Conservation (phyloP, 2,329 filamentous ascomycete species). For the Trichoderma polysporum region DNA sequence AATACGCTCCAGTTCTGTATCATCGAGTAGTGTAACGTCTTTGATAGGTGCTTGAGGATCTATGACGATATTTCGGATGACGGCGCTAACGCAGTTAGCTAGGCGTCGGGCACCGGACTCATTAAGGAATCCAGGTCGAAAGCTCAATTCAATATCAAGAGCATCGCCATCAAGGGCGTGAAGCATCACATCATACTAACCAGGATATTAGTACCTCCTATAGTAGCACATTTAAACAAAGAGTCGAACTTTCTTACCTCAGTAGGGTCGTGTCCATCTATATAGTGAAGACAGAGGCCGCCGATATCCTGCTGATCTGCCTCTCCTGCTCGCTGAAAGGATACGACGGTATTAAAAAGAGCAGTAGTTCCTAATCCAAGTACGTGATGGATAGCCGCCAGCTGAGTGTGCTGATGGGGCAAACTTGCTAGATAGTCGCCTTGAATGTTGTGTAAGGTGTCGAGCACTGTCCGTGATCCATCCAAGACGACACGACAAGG, state of each 20-base stretch:
- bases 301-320: neutral
- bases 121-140: neutral
- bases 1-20: neutral
- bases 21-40: neutral
- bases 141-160: neutral
- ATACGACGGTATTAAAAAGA: conserved; percentile 12
- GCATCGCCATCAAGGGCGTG: neutral
- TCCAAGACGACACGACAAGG: conserved; percentile 47
- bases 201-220: neutral
- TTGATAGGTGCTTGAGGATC: neutral
- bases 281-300: neutral
- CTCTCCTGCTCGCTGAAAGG: neutral
- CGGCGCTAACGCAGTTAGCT: conserved; percentile 23
- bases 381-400: conserved; percentile 31
- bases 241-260: neutral
- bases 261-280: neutral
- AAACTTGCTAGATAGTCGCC: conserved; percentile 46
- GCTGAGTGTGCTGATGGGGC: conserved; percentile 50
- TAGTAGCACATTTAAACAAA: neutral
- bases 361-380: neutral
- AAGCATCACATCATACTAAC: neutral
- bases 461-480: neutral
- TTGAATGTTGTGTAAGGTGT: conserved; percentile 34
- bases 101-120: neutral
- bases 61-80: neutral